Base-by-base conservation (phyloP, 805 yeast genomes). In the Ogataea thermomethanolica region DNA sequence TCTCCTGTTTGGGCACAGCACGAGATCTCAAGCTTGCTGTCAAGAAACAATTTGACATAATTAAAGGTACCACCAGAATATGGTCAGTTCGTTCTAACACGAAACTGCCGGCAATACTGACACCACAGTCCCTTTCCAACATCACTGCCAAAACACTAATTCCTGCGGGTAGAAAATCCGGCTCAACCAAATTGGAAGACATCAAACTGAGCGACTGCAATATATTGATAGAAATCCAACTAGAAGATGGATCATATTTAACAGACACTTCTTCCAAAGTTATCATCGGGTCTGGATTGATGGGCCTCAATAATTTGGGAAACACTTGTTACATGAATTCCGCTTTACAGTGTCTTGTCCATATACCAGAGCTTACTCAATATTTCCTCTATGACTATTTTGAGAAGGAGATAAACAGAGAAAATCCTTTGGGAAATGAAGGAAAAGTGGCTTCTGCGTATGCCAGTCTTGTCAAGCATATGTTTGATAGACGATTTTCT, bases 271-370 rank as follows among this genome's bases (percentile, higher is more conserved):
- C 49, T 2, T 44, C 55, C 4, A 35, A 35, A 5, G 25, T 59
- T 3, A 27, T 50, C 10, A 51, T 47, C 3, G 59, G 62, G 2
- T 51, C 46, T 22, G 90, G 96, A 49, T 56, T 69, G 33, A 60
- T 71, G 43, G 82, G 97, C 45, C 49, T 82, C 55, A 66, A 71
- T 37, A 90, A 87, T 55, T 65, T 89, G 45, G 97, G 97, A 2
- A 90, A 90, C 58, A 81, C 95, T 0, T 90, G 97, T 61, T 90
- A 88, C 60, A 89, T 90, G 97, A 89, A 88, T 60, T 85, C 95
- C 8, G 96, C 96, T 0, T 64, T 91, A 32, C 98, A 93, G 56
- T 91, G 97, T 55, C 65, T 91, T 29, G 74, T 78, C 0, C 98
- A 91, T 56, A 73, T 90, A 9, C 95, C 95, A 1, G 96, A 88